Percentiles rank a stretch among this genome's conserved stretches.
Conservation (phyloP, 1,284 basidiomycete species). For the Cutaneotrichosporon spelunceum region DNA sequence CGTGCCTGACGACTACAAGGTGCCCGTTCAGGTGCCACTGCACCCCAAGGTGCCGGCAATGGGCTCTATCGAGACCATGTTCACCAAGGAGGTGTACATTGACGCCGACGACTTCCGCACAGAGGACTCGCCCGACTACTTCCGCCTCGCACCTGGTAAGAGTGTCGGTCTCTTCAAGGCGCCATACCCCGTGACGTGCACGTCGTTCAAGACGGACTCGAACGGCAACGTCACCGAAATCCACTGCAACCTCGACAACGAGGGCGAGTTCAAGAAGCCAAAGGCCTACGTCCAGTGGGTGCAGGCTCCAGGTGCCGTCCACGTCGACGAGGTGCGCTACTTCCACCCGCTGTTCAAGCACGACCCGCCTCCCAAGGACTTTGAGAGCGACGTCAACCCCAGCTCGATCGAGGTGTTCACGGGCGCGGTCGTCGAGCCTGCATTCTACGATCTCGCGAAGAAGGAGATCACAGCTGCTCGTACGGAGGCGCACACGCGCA, state of each 20-base stretch:
- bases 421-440: slow-evolving; percentile 80
- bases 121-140: slow-evolving; percentile 91
- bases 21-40: slow-evolving; percentile 83
- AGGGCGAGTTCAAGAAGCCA: slow-evolving; percentile 65
- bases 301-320: slow-evolving; percentile 73
- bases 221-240: slow-evolving; percentile 73
- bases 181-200: slow-evolving; percentile 92
- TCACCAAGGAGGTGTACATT: slow-evolving; percentile 88
- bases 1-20: slow-evolving; percentile 76
- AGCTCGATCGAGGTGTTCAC: slow-evolving; percentile 74
- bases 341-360: slow-evolving; percentile 93
- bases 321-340: slow-evolving; percentile 82
- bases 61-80: slow-evolving; percentile 77
- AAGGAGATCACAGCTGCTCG: slow-evolving; percentile 64
- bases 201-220: slow-evolving; percentile 74
- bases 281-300: slow-evolving; percentile 99
- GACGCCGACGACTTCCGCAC: slow-evolving; percentile 91
- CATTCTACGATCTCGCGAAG: slow-evolving; percentile 82
- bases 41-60: slow-evolving; percentile 92
- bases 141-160: slow-evolving; percentile 94
- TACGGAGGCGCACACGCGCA: slow-evolving; percentile 62
- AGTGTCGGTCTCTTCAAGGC: slow-evolving; percentile 95
- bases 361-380: slow-evolving; percentile 84
- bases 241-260: slow-evolving; percentile 72
- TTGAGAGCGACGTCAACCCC: slow-evolving; percentile 76